Evolutionary conservation across 768 basidiomycete species (phyloP), one percentile per base, ranked within the genome.

Genomic region (Inosperma sp.): DNA sequence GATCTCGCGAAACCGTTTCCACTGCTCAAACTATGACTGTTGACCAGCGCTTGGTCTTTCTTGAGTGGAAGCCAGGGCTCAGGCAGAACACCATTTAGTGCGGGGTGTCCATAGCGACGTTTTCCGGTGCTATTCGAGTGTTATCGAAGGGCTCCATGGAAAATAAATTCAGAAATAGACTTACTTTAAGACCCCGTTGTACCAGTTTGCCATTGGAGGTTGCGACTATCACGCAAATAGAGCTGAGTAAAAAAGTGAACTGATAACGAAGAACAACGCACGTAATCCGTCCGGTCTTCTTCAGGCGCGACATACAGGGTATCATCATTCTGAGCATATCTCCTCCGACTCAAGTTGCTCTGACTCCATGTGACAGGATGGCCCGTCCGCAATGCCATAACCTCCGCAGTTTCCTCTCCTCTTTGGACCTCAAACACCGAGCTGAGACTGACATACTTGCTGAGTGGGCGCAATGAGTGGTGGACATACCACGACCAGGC

Each of bases 121-220:
- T 94, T 92, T 8, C 93, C 93, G n/a, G 93, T 96, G 64, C 90
- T 93, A 54, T 27, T 31, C 35, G 23, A 21, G 45, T 40, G 54
- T 59, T 51, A 43, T 4, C n/a, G 29, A 31, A n/a, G 52, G 4
- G 60, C 37, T 17, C 9, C 13, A 9, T 12, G 26, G 21, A 4
- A 22, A 42, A 19, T 51, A 14, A 36, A 34, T 3, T 19, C 27
- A 45, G 41, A 58, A 59, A 12, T 4, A 23, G 35, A 26, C 49
- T 47, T 64, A 91, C 90, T 95, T 95, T 12, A 98, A 73, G 17
- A 98, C 91, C 0, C 95, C 95, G 36, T 77, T 79, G 65, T 92
- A 97, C 83, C 91, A 94, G 59, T 91, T 91, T 12, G 88, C 85
- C 90, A 98, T 93, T 0, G 95, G 95, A 0, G 95, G 94, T 66